Evolutionary conservation across 768 basidiomycete genomes (phyloP).

Genomic region (Pulveroboletus sp.): DNA sequence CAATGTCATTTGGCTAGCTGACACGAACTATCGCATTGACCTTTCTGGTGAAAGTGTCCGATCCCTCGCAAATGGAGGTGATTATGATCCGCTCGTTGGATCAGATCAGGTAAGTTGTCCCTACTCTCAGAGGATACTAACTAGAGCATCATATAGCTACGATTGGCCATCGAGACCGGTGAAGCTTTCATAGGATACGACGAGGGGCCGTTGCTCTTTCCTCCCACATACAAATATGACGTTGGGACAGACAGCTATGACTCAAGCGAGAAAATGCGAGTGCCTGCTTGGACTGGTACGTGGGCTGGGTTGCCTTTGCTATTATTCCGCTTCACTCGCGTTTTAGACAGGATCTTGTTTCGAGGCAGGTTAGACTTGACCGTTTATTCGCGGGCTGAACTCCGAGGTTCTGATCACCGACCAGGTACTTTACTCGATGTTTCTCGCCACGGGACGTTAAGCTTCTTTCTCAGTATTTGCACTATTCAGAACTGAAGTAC

Average conservation of each 20-base stretch:
- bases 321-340: constrained; percentile 2
- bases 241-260: constrained; percentile 83
- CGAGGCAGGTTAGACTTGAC: constrained; percentile 73
- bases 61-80: constrained; percentile 55
- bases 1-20: constrained; percentile 90
- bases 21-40: constrained; percentile 93
- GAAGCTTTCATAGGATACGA: constrained; percentile 78
- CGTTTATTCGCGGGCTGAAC: constrained; percentile 79
- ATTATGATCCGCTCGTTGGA: constrained; percentile 69
- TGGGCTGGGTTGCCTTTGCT: background rate
- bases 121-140: background rate
- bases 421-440: constrained; percentile 53
- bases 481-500: constrained; percentile 72
- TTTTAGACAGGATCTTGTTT: constrained; percentile 88
- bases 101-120: constrained; percentile 73
- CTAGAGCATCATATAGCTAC: constrained; percentile 48
- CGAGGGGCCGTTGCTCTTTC: constrained; percentile 88
- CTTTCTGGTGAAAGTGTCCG: constrained; percentile 80
- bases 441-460: constrained; percentile 1
- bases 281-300: constrained; percentile 96
- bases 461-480: constrained; percentile 61
- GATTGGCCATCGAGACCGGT: constrained; percentile 63
- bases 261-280: constrained; percentile 91
- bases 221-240: constrained; percentile 93
- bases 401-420: constrained; percentile 91